phyloP scores from a whole-genome alignment of 148 eudicot genomes.

The Hydrangea macrophylla region DNA sequence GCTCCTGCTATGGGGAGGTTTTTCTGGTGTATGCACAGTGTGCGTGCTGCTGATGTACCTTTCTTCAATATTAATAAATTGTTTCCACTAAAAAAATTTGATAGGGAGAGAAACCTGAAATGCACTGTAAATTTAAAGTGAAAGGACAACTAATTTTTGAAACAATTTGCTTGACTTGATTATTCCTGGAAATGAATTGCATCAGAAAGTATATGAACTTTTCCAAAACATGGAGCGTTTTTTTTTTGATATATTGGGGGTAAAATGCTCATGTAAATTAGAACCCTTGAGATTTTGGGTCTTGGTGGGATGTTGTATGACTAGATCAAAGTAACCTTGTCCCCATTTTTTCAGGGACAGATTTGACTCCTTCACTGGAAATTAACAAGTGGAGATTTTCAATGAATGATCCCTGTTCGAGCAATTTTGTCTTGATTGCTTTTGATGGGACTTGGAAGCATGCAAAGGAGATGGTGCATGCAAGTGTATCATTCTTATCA shows the following conservation, averaged over 20 bases:
- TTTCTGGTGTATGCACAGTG: too few species aligned
- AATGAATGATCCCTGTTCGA: constrained; percentile 4
- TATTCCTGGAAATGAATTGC: not conserved
- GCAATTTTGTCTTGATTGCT: constrained; percentile 54
- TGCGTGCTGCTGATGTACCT: too few species aligned
- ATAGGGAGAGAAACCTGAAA: too few species aligned
- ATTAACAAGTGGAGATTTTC: constrained; percentile 49
- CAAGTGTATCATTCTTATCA: constrained; percentile 85
- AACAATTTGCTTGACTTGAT: not conserved
- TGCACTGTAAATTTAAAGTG: not conserved
- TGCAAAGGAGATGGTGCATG: constrained; percentile 90
- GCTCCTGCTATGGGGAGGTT: too few species aligned
- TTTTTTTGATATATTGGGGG: not conserved
- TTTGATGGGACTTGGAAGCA: constrained; percentile 99
- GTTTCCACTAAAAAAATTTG: too few species aligned
- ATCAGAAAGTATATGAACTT: not conserved
- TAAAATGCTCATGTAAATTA: not conserved
- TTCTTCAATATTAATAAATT: too few species aligned
- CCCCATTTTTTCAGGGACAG: constrained; percentile 52
- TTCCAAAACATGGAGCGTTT: not conserved
- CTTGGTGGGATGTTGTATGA: too few species aligned
- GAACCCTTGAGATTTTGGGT: not conserved
- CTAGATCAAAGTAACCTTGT: too few species aligned
- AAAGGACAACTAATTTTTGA: not conserved
- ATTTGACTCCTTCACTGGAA: constrained; percentile 47